Base-by-base conservation (phyloP, 441 rosid species). In the Macaranga tanarius region DNA sequence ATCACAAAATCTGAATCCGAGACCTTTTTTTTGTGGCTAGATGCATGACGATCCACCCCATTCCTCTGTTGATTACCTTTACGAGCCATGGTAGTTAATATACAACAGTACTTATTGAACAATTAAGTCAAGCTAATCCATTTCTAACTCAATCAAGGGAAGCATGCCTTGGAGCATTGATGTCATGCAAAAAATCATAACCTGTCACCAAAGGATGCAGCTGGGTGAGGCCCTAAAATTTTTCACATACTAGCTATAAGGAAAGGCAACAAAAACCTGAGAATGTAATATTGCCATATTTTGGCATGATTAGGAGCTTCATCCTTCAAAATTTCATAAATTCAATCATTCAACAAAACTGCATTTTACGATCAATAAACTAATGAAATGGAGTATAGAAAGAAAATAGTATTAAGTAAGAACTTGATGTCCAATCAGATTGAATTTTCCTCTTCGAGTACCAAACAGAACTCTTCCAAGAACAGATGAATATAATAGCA, bases 11-110 rank as follows among this genome's bases (percentile, higher is more conserved):
- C 80, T 54, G 88, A 82, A 52, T 85, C 90, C 58, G 87, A 66
- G 76, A 83, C 82, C 76, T 73, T 92, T 79, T 79, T 86, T 76
- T 82, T 87, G 74, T 66, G 82, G 68, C 73, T 86, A 70, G 87
- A 80, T 45, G 84, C 57, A 65, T 84, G 82, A 72, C 79, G 85
- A 73, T 86, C 86, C 69, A 86, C 71, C 60, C 92, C 95, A 85
- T 87, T 88, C 87, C 85, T 90, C 83, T 85, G 97, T 28, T 89
- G 92, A 76, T 81, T 95, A 72, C 93, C 86, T 84, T 89, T 90
- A 51, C 97, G 90, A 79, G 98, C 97, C 99, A 95, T 95, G 51
- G 16, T 31, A 59, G 52, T 59, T 65, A 13, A 42, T 67, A n/a
- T 28, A 44, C 23, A 59, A 25, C 25, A n/a, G 45, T 44, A 76